Conservation (phyloP, 176 grass and related monocot species). For the Raddia guianensis region DNA sequence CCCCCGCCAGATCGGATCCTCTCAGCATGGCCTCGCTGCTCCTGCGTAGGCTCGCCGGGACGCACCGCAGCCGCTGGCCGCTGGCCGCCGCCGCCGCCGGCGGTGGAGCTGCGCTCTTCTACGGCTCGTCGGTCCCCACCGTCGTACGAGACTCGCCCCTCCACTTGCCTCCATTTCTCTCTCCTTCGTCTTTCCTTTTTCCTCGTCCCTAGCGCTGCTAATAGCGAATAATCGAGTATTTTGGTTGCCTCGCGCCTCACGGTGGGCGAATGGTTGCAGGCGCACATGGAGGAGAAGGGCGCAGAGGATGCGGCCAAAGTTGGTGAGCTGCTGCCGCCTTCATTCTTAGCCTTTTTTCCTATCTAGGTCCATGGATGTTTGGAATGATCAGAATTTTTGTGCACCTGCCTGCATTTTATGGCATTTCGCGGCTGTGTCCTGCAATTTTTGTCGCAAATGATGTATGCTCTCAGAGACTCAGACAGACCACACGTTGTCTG, state of each 20-base stretch:
- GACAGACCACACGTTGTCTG: not conserved
- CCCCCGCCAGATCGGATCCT: slow-evolving; percentile 47
- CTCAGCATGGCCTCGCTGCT: slow-evolving; percentile 65
- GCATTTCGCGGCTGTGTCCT: not conserved
- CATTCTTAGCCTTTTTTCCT: not conserved
- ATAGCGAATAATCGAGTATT: not conserved
- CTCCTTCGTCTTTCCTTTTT: slow-evolving; percentile 10
- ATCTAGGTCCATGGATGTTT: slow-evolving; percentile 2
- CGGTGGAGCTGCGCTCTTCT: slow-evolving; percentile 59
- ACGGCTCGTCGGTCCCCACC: slow-evolving; percentile 45
- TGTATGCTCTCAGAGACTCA: not conserved
- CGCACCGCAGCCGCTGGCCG: slow-evolving; percentile 47
- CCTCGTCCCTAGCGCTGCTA: not conserved
- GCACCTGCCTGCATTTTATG: not conserved
- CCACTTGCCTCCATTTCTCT: slow-evolving; percentile 40
- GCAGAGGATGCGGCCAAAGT: slow-evolving; percentile 57
- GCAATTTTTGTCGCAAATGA: not conserved
- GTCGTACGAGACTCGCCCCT: slow-evolving; percentile 42
- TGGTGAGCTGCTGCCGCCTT: slow-evolving; percentile 53
- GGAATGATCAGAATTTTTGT: not conserved
- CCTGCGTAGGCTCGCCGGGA: slow-evolving; percentile 55
- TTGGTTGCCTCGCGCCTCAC: slow-evolving; percentile 22
- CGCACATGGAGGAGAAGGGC: slow-evolving; percentile 60
- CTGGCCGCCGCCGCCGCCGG: slow-evolving; percentile 45
- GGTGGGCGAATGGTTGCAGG: slow-evolving; percentile 51